Evolutionary conservation across 805 yeast genomes (phyloP).

Genomic region (Sugiyamaella lignohabitans): DNA sequence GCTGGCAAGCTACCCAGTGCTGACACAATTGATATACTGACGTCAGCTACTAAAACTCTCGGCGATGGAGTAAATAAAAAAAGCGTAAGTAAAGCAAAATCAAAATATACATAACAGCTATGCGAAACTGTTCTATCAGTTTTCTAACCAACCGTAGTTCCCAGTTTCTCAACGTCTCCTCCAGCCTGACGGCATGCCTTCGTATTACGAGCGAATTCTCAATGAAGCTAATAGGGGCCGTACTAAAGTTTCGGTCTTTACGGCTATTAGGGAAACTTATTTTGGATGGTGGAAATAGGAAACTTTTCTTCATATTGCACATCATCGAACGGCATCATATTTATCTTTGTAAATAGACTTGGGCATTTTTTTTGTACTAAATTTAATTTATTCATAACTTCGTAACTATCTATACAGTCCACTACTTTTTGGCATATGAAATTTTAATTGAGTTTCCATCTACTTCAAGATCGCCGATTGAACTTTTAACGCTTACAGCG

Average conservation of each 20-base stretch:
- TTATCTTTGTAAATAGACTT: background rate
- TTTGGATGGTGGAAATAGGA: slow-evolving; percentile 48
- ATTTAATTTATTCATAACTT: background rate
- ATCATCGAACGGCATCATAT: too few relatives aligned
- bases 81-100: slow-evolving; percentile 15
- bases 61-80: slow-evolving; percentile 15
- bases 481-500: slow-evolving; percentile 41
- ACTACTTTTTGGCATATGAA: slow-evolving; percentile 32
- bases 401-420: background rate
- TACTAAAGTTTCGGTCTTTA: slow-evolving; percentile 52
- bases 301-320: too few relatives aligned
- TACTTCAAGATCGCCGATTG: slow-evolving; percentile 19
- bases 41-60: slow-evolving; percentile 21
- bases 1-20: slow-evolving; percentile 23
- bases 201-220: slow-evolving; percentile 64
- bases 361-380: slow-evolving; percentile 1
- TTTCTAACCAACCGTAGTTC: slow-evolving; percentile 17
- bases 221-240: slow-evolving; percentile 65
- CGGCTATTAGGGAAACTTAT: slow-evolving; percentile 67
- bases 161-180: slow-evolving; percentile 46
- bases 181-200: slow-evolving; percentile 79
- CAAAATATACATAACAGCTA: too few relatives aligned
- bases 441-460: slow-evolving; percentile 25
- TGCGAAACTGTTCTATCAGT: slow-evolving; percentile 1
- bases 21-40: slow-evolving; percentile 22